Evolutionary conservation across 768 basidiomycete species (phyloP), one percentile per base, ranked within the genome.

Genomic region (Mycena haematopus): DNA sequence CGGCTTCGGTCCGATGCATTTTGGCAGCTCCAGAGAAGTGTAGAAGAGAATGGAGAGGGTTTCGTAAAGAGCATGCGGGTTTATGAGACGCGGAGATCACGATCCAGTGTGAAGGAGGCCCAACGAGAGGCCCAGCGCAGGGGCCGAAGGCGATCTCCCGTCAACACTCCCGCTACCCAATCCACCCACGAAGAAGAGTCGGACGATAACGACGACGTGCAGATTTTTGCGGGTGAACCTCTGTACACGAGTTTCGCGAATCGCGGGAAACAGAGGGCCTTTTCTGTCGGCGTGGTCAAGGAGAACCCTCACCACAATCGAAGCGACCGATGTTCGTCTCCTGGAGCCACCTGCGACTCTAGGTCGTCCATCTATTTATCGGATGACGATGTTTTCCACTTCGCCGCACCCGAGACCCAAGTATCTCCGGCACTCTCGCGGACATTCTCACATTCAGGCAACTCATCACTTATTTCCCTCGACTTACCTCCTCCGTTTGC

Each of bases 11-110:
- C 88, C 0, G 79, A 78, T 58, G 90, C 90, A 6, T 89, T 90
- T 62, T 80, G 81, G 73, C 87, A 90, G 65, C 81, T 92, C 40
- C 85, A 80, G 46, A 79, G 81, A 68, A 89, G 84, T 64, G 79
- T 91, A 22, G 79, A 79, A 29, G 84, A 89, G 66, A 85, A 78
- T 65, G 88, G 87, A 21, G 89, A 91, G 67, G 84, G 86, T 8
- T 80, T 91, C 51, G 81, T 92, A 14, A 82, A 79, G 58, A 86
- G 87, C 54, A 91, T 92, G 90, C 87, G 87, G 58, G 86, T 90
- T 65, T 88, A 86, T 70, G 90, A 91, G 72, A 74, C 79, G 52
- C 78, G 79, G 25, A 78, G 85, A 58, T 82, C 82, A 38, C 75
- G 76, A 60, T 75, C 76, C 35, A 79, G 78, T 45, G 73, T 77